These are phyloP conservation scores for Stephania yunnanensis DNA, from an alignment of 164 flowering plant species.

Conservation along the genomic window DNA sequence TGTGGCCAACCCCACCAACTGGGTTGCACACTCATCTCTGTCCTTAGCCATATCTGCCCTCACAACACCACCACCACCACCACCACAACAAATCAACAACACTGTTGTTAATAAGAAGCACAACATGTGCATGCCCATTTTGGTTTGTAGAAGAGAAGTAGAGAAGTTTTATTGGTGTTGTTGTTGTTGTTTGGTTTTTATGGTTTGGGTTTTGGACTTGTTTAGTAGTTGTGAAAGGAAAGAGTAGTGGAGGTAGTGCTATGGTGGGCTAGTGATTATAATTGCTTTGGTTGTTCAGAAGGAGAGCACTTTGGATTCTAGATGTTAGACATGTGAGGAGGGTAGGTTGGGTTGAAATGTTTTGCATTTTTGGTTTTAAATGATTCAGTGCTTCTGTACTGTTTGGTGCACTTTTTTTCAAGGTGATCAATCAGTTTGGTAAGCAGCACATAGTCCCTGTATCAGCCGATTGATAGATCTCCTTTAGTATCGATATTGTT, in stretches of 20 bases:
- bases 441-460: neutral
- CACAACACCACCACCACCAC: conserved; percentile 9
- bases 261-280: neutral
- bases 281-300: neutral
- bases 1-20: conserved; percentile 48
- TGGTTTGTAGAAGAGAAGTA: neutral
- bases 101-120: conserved; percentile 10
- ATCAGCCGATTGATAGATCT: too few species aligned
- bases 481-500: too few species aligned
- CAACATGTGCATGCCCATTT: neutral
- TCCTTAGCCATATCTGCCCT: conserved; percentile 43
- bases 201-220: neutral
- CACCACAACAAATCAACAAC: conserved; percentile 2
- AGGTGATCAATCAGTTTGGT: neutral
- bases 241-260: neutral
- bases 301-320: neutral
- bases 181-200: neutral
- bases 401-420: neutral
- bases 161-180: neutral
- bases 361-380: neutral
- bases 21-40: conserved; percentile 45
- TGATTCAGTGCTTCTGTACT: neutral
- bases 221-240: neutral
- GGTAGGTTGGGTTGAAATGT: neutral
- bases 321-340: neutral